Percentiles rank a stretch among this genome's conserved stretches.
Conservation (phyloP, 2,329 filamentous ascomycete species). For the Ceratocystis huliohia region DNA sequence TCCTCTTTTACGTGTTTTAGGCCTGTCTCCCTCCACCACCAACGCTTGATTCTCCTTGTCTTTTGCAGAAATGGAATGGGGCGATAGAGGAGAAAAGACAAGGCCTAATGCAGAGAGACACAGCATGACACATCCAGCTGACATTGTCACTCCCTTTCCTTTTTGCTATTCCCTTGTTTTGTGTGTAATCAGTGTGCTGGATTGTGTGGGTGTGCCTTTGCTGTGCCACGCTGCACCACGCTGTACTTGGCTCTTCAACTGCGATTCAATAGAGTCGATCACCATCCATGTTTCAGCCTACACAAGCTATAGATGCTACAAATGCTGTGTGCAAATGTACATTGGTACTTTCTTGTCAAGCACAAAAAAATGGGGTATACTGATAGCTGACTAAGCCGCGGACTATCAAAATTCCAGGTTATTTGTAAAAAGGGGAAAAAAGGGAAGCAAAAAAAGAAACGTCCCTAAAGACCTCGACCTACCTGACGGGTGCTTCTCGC, state of each 20-base stretch:
- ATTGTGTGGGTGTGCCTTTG: too few relatives aligned
- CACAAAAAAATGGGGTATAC: background rate
- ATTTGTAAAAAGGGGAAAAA: background rate
- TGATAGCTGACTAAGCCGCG: background rate
- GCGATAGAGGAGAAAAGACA: background rate
- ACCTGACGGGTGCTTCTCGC: too few relatives aligned
- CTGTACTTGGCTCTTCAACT: background rate
- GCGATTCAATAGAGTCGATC: background rate
- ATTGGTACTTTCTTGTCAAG: background rate
- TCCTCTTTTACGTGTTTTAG: background rate
- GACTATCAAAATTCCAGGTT: background rate
- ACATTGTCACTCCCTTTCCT: background rate
- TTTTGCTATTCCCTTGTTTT: background rate
- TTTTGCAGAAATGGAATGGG: background rate
- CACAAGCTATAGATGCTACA: background rate
- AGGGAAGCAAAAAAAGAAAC: too few relatives aligned
- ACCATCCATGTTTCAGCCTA: background rate
- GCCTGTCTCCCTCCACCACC: background rate
- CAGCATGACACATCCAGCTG: conserved; percentile 3
- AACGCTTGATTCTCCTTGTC: background rate
- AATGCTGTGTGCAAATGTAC: background rate
- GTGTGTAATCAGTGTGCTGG: background rate
- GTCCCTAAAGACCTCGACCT: background rate
- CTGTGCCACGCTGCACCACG: too few relatives aligned
- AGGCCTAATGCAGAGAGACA: background rate